Base-by-base conservation (phyloP, 1,284 basidiomycete genomes). In the Rhodotorula sp. region DNA sequence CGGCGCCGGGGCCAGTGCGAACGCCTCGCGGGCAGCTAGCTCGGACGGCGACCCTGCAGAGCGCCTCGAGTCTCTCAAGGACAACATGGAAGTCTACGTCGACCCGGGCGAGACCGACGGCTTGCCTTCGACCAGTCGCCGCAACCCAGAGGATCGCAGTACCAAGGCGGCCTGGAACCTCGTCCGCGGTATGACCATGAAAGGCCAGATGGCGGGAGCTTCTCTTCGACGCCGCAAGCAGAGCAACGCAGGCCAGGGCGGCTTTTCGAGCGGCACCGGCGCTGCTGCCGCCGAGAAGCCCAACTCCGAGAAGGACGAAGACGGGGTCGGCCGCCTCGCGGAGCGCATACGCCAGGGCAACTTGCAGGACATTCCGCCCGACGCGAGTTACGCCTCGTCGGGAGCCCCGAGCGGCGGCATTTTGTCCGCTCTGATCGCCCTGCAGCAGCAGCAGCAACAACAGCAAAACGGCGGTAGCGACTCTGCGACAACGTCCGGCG, bases 81-180 rank as follows among this genome's bases (percentile, higher is more conserved):
- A 79, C n/a, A 61, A 78, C 48, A 78, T 79, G 77, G 75, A 78
- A 42, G 80, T 80, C 29, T 82, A 79, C 64, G 80, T 83, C 60
- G 80, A 80, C 44, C 80, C 80, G 1, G 80, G 80, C 37, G 83
- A 84, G 75, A 80, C 79, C 53, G 82, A 82, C 66, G 83, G 83
- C 3, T 68, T 84, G 58, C 83, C 83, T 0, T 78, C 77, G 22
- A 66, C 80, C 6, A 76, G 78, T 14, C 69, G 70, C 0, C 71
- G 76, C 29, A 62, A 71, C 12, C 67, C 72, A 14, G 68, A 68
- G 33, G 68, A 63, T 44, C 66, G 68, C 44, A 75, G 76, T 55
- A 58, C 70, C 14, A 74, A 77, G 18, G 75, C 76, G 6, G 82
- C 82, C 0, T 77, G 71, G 56, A 77, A 79, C 42, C 77, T 83